Evolutionary conservation across 257 asterid species (phyloP), one percentile per base, ranked within the genome.

Genomic region (Solanum clarkiae): DNA sequence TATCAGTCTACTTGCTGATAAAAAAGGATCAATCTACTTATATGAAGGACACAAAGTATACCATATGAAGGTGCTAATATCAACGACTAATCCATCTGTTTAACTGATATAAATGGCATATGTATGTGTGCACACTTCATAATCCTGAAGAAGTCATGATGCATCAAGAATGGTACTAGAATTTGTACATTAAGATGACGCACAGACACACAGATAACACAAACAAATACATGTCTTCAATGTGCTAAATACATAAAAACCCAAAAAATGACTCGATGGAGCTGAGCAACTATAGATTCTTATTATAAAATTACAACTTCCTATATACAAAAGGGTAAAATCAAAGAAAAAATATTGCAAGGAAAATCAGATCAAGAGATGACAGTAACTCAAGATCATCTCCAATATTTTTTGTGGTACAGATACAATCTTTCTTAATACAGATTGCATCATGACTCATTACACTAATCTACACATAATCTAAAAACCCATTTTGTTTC

Each of bases 371-470:
- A 77, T 51, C 47, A 26, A 77, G 82, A 77, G 63, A 77, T 26
- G 44, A 75, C 16, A 51, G 57, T 77, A 24, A 77, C 83, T 79
- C 65, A 51, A 79, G 83, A 53, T 79, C 83, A 79, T 47, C 54
- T 79, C 83, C 83, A 79, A 79, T 53, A 6, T 79, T 22, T 72
- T 75, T 53, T 29, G 83, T 79, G 83, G 47, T 36, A 36, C 42
- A 84, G 70, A 84, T 66, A 69, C 81, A 69, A 84, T 54, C 81
- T 84, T 84, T 53, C 70, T 84, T 69, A 53, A 84, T 84, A 84
- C 86, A 84, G 81, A 84, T 69, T 51, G 81, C 36, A 84, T 69
- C 80, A 11, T 53, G 68, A 66, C 4, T 53, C 57, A 84, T 6
- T 84, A 72, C 81, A 53, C 81, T 69, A 84, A 84, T 84, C 86